Evolutionary conservation across 2,329 filamentous ascomycete genomes (phyloP).

Genomic region (Blumeria graminis): DNA sequence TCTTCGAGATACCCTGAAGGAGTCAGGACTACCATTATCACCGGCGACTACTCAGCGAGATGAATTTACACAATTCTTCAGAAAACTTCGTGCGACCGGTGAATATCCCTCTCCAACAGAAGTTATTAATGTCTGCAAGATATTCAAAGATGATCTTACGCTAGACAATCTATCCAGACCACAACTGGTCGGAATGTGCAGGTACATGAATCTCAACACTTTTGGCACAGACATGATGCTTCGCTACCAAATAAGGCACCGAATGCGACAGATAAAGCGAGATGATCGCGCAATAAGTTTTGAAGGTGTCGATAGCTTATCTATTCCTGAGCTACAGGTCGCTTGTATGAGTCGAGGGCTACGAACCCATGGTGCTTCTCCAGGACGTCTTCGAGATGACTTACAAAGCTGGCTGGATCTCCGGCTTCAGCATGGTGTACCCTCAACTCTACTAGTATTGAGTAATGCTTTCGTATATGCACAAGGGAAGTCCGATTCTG

Average conservation of each 20-base stretch:
- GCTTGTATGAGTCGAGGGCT: constrained; percentile 83
- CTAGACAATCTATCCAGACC: constrained; percentile 90
- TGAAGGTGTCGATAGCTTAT: constrained; percentile 79
- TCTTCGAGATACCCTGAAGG: constrained; percentile 64
- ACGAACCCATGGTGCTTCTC: constrained; percentile 76
- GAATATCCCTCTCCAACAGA: constrained; percentile 73
- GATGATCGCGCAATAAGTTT: constrained; percentile 87
- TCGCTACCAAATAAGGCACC: constrained; percentile 85
- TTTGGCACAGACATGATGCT: constrained; percentile 97
- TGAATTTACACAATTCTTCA: constrained; percentile 92
- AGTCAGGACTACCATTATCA: constrained; percentile 80
- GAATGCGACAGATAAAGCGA: constrained; percentile 98
- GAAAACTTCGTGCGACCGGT: constrained; percentile 77
- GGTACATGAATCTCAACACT: constrained; percentile 92
- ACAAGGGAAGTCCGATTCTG: constrained; percentile 47
- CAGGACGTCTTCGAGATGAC: constrained; percentile 67
- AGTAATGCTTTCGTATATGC: constrained; percentile 97
- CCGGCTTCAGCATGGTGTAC: constrained; percentile 80
- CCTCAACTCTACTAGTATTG: constrained; percentile 79
- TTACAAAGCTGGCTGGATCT: constrained; percentile 86
- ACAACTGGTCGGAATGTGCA: constrained; percentile 90
- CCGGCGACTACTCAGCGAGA: constrained; percentile 67
- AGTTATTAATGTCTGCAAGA: constrained; percentile 96
- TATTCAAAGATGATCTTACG: constrained; percentile 93
- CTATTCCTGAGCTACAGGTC: constrained; percentile 78